Evolutionary conservation across 164 flowering plant genomes (phyloP).

Genomic region (Echeveria elegans): DNA sequence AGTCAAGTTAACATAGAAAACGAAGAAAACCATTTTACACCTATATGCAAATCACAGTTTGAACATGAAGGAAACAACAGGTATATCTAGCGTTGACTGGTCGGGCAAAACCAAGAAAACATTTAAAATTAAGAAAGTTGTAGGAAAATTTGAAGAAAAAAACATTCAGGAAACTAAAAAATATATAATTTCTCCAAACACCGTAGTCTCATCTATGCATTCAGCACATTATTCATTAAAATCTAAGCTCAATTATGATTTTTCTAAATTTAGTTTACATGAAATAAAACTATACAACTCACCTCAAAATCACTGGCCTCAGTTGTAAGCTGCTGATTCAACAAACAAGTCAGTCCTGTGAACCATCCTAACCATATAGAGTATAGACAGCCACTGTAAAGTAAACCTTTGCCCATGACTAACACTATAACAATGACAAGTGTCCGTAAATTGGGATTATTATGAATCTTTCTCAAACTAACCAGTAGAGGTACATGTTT

Average conservation of each 20-base stretch:
- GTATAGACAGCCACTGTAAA: background rate
- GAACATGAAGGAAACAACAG: background rate
- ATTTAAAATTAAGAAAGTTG: background rate
- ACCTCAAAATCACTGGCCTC: conserved; percentile 60
- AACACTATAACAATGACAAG: background rate
- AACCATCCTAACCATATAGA: conserved; percentile 36
- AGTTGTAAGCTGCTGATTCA: conserved; percentile 65
- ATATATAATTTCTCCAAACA: background rate
- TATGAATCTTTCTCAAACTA: too few relatives aligned
- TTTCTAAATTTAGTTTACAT: background rate
- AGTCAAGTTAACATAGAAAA: background rate
- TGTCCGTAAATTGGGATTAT: background rate
- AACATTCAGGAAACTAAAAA: background rate
- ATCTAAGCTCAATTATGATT: background rate
- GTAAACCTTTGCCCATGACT: background rate
- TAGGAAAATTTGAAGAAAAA: background rate
- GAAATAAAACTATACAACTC: conserved; percentile 18
- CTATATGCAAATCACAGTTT: background rate
- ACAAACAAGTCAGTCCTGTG: conserved; percentile 69
- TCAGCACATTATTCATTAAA: background rate
- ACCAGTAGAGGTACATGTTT: too few relatives aligned
- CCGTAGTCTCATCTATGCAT: background rate
- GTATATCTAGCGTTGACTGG: background rate
- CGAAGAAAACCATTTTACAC: background rate
- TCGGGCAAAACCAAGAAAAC: background rate